These are phyloP conservation scores for Hylodesmum podocarpum DNA, from an alignment of 306 rosid species.

Conservation along the genomic window DNA sequence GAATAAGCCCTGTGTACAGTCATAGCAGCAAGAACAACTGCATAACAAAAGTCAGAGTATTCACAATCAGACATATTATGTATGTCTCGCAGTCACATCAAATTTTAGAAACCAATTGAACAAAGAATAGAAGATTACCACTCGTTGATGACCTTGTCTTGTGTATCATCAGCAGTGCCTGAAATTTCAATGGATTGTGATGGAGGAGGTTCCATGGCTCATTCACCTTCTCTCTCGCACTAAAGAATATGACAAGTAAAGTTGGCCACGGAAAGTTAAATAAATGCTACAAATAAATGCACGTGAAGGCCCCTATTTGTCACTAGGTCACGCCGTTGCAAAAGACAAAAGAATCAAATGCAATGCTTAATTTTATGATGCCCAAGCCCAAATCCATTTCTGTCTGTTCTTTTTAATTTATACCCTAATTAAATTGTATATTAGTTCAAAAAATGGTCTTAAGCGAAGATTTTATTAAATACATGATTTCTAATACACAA, in stretches of 20 bases:
- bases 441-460: too few relatives aligned
- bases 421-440: too few relatives aligned
- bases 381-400: neutral
- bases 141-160: conserved; percentile 50
- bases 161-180: conserved; percentile 40
- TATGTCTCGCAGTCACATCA: too few relatives aligned
- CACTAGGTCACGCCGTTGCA: neutral
- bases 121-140: conserved; percentile 39
- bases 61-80: neutral
- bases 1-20: conserved; percentile 46
- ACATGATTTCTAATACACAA: too few relatives aligned
- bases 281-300: neutral
- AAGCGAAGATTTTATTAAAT: too few relatives aligned
- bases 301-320: conserved; percentile 23
- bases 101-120: neutral
- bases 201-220: conserved; percentile 72
- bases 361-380: neutral
- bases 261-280: neutral
- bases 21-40: conserved; percentile 74
- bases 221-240: neutral
- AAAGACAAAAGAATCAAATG: neutral
- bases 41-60: neutral
- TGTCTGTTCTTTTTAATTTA: too few relatives aligned
- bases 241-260: conserved; percentile 11
- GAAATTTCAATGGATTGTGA: conserved; percentile 63